These are phyloP conservation scores for Penicillium ucsense DNA, from an alignment of 495 filamentous ascomycete genomes.

Conservation along the genomic window DNA sequence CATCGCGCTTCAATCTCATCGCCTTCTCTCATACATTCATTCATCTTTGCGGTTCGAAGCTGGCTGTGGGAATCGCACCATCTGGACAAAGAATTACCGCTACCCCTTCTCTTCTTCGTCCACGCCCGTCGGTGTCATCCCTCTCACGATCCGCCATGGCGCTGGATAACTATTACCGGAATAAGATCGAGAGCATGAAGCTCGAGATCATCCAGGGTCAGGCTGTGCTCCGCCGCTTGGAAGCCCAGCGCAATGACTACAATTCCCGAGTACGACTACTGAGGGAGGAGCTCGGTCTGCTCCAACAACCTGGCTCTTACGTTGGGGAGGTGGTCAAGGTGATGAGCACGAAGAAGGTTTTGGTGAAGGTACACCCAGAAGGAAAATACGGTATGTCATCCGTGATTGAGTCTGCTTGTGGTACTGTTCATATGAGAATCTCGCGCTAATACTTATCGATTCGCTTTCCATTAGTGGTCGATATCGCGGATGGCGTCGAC, in stretches of 20 bases:
- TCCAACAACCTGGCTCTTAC: constrained; percentile 96
- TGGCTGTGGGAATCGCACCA: too few species aligned
- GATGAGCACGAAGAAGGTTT: constrained; percentile 98
- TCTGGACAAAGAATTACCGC: neutral
- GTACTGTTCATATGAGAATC: neutral
- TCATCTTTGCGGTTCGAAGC: too few species aligned
- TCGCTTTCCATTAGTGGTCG: constrained; percentile 60
- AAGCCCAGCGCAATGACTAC: constrained; percentile 98
- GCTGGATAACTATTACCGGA: constrained; percentile 97
- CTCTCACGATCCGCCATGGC: constrained; percentile 55
- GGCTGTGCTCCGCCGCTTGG: constrained; percentile 84
- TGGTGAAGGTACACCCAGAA: constrained; percentile 98
- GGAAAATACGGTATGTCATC: constrained; percentile 85
- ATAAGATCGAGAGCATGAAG: constrained; percentile 99
- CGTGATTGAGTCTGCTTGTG: neutral
- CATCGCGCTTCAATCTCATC: neutral
- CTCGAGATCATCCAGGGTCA: constrained; percentile 98
- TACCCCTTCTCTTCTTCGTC: constrained; percentile 4
- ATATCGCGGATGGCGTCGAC: constrained; percentile 90
- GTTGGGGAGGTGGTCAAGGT: constrained; percentile 99
- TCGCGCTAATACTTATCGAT: constrained; percentile 1
- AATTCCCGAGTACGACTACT: constrained; percentile 94
- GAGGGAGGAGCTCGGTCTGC: constrained; percentile 87
- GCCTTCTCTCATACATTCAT: too few species aligned
- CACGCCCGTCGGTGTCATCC: constrained; percentile 19